phyloP scores from a whole-genome alignment of 23 red algal species.

The Gracilaria caudata region DNA sequence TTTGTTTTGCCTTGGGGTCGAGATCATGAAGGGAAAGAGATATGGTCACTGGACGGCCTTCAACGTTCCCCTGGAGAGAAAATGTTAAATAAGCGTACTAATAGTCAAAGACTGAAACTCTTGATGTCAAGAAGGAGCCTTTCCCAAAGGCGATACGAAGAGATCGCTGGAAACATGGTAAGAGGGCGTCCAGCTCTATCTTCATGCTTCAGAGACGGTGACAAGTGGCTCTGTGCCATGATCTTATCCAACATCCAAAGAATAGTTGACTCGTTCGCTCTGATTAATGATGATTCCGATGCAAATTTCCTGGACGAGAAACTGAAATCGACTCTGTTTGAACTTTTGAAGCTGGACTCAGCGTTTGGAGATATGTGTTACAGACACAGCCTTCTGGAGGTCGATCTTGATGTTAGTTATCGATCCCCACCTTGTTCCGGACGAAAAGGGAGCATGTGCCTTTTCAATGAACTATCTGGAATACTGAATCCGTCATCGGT shows the following conservation, averaged over 20 bases:
- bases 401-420: conserved; percentile 30
- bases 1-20: conserved; percentile 43
- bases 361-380: conserved; percentile 42
- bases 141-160: conserved; percentile 25
- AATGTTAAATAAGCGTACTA: conserved; percentile 12
- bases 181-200: conserved; percentile 33
- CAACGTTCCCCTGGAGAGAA: conserved; percentile 50
- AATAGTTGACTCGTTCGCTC: conserved; percentile 2
- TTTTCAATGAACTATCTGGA: conserved; percentile 62
- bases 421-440: conserved; percentile 37
- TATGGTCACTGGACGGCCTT: conserved; percentile 52
- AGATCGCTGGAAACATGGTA: conserved; percentile 46
- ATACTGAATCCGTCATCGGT: conserved; percentile 43
- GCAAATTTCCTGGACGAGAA: not conserved
- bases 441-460: conserved; percentile 31
- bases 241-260: conserved; percentile 47
- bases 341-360: conserved; percentile 20
- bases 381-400: conserved; percentile 36
- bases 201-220: conserved; percentile 49
- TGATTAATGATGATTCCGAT: not conserved
- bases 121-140: conserved; percentile 11
- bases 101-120: conserved; percentile 25
- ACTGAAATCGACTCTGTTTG: not conserved
- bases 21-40: conserved; percentile 31
- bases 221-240: conserved; percentile 57